Percentiles rank a stretch among this genome's conserved stretches.
Evolutionary conservation across 2,329 filamentous ascomycete genomes (phyloP).

Genomic region (Aspergillus transmontanensis): DNA sequence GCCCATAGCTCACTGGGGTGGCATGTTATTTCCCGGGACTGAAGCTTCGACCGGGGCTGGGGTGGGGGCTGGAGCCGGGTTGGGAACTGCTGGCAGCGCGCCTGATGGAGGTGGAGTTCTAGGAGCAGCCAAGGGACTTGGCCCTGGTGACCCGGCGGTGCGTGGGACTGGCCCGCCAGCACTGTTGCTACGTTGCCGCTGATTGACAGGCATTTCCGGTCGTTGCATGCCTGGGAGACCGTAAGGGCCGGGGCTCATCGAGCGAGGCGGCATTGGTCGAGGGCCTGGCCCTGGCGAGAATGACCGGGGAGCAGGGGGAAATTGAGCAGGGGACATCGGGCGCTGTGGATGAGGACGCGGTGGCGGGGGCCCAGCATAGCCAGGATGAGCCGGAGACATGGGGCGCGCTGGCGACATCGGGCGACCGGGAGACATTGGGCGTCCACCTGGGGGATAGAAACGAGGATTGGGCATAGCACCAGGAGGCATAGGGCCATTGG

Average conservation of each 20-base stretch:
- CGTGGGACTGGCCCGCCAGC: conserved; percentile 33
- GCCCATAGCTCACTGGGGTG: conserved; percentile 15
- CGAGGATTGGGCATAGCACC: conserved; percentile 33
- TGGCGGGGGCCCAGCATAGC: conserved; percentile 32
- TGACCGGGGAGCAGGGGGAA: conserved; percentile 39
- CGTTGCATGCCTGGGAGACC: conserved; percentile 44
- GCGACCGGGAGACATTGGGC: conserved; percentile 49
- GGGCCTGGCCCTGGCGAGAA: conserved; percentile 36
- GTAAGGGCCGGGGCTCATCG: conserved; percentile 49
- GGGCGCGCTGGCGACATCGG: conserved; percentile 24
- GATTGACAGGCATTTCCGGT: conserved; percentile 40
- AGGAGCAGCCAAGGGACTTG: conserved; percentile 32
- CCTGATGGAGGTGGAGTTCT: conserved; percentile 39
- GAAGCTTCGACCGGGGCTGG: conserved; percentile 51
- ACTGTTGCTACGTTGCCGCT: conserved; percentile 49
- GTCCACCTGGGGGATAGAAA: conserved; percentile 39
- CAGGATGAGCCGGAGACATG: conserved; percentile 27
- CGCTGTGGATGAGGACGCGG: conserved; percentile 28
- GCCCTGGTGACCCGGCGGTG: conserved; percentile 17
- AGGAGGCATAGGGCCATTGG: conserved; percentile 35
- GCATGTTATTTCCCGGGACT: conserved; percentile 53
- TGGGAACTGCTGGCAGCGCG: conserved; percentile 46
- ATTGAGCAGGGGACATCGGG: conserved; percentile 36
- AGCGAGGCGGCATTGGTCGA: conserved; percentile 28
- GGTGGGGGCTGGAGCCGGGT: conserved; percentile 18